Evolutionary conservation across 2,329 filamentous ascomycete genomes (phyloP).

Genomic region (Lojkania enalia): DNA sequence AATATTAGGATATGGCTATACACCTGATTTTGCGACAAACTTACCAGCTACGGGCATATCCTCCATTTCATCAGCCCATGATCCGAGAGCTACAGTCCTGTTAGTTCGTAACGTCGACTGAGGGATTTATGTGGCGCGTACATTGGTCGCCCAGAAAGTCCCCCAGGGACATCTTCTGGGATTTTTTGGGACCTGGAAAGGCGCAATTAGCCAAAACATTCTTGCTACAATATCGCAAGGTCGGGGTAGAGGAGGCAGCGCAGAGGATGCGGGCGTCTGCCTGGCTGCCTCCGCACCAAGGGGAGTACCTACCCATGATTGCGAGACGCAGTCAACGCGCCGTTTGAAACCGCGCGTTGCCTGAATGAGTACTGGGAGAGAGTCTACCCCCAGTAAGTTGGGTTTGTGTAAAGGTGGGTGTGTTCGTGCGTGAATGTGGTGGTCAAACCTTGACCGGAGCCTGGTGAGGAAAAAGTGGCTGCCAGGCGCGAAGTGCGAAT

Average conservation of each 20-base stretch:
- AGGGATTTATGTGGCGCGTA: slow-evolving; percentile 56
- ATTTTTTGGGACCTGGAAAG: slow-evolving; percentile 80
- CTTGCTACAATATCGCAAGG: not conserved
- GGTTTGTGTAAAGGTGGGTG: slow-evolving; percentile 28
- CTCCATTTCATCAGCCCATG: slow-evolving; percentile 99
- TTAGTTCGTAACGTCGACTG: slow-evolving; percentile 29
- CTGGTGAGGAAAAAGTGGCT: slow-evolving; percentile 32
- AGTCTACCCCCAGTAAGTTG: slow-evolving; percentile 29
- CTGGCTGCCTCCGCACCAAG: slow-evolving; percentile 29
- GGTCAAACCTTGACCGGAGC: slow-evolving; percentile 27
- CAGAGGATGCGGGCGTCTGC: slow-evolving; percentile 24
- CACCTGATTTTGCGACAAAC: slow-evolving; percentile 37
- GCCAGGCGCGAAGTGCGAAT: slow-evolving; percentile 24
- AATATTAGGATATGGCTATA: slow-evolving; percentile 24
- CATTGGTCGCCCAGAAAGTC: slow-evolving; percentile 92
- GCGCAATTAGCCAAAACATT: slow-evolving; percentile 49
- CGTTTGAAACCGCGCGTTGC: slow-evolving; percentile 40
- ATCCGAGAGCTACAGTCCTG: slow-evolving; percentile 67
- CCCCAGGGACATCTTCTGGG: slow-evolving; percentile 96
- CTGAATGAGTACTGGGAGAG: slow-evolving; percentile 34
- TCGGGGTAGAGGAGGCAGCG: not conserved
- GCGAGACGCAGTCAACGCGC: slow-evolving; percentile 51
- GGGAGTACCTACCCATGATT: slow-evolving; percentile 61
- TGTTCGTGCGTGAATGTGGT: slow-evolving; percentile 19
- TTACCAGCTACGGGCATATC: slow-evolving; percentile 75